phyloP scores from a whole-genome alignment of 345 rosid species.

The Brassica carinata region DNA sequence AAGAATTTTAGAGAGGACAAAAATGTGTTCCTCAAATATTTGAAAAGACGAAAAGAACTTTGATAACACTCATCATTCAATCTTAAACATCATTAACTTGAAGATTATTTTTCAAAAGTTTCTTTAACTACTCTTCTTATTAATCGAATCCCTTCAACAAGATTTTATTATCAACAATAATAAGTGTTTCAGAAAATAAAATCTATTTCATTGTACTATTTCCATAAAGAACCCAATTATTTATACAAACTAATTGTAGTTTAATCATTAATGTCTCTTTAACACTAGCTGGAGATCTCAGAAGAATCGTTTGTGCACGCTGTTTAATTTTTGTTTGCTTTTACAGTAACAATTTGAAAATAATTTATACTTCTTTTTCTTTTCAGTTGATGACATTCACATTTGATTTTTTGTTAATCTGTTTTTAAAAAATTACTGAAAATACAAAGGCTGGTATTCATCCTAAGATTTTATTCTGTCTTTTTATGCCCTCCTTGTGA shows the following conservation, averaged over 20 bases:
- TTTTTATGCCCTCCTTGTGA: slow-evolving; percentile 35
- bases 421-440: not conserved
- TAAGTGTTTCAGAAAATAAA: not conserved
- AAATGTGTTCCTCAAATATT: not conserved
- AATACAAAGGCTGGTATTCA: slow-evolving; percentile 28
- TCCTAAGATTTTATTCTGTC: slow-evolving; percentile 11
- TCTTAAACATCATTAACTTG: not conserved
- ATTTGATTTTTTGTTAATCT: not conserved
- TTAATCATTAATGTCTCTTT: not conserved
- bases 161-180: not conserved
- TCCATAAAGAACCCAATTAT: not conserved
- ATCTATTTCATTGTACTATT: not conserved
- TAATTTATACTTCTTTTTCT: not conserved
- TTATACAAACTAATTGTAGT: not conserved
- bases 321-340: not conserved
- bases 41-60: not conserved
- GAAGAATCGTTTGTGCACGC: not conserved
- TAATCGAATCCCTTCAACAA: not conserved
- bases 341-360: not conserved
- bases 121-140: not conserved
- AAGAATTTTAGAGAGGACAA: not conserved
- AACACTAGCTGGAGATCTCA: not conserved
- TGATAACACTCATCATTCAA: not conserved
- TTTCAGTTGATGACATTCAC: slow-evolving; percentile 23
- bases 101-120: not conserved